Base-by-base conservation (phyloP, 192 early-diverging fungal species). In the Fimicolochytrium jonesii region DNA sequence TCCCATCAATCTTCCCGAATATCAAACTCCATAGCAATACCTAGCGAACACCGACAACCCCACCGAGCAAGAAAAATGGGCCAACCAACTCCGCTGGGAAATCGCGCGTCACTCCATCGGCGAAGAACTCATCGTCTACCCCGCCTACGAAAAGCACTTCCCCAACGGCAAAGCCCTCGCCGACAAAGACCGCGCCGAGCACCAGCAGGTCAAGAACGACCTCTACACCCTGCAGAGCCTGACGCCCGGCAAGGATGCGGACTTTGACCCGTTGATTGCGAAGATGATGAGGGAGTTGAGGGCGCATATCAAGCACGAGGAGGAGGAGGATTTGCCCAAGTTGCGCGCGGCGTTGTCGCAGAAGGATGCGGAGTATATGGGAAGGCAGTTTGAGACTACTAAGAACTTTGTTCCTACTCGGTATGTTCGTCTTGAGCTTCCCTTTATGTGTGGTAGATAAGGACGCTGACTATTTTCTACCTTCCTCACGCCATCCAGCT, bases 71-170 rank as follows among this genome's bases (percentile, higher is more conserved):
- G 13, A 51, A 30, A 61, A 61, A 35, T 61, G 59, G 59, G 64
- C 44, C 41, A 66, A 66, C 54, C 55, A 66, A 45, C 41, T 66
- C 29, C 22, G 31, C 23, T 58, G 64, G 55, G 70, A 70, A 60
- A 69, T 78, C 31, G 66, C 77, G 3, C 33, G 73, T 33, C 77
- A 78, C 35, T 73, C 71, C 3, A 49, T 54, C 0, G 64, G 45
- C 4, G 77, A 79, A 51, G 77, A 79, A 46, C 36, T 78, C 34
- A 26, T 70, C 33, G 28, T 77, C 11, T 78, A 78, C 49, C 77
- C 77, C 3, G 26, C 54, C 6, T 42, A 77, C 53, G 68, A 73
- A 35, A 42, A 68, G 32, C 4, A 44, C 6, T 30, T 76, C 0
- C 0, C 17, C 6, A 20, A 79, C 26, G 77, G 77, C 31, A 70